Conservation (phyloP, 805 yeast species). For the Jamesozyma rosinii region DNA sequence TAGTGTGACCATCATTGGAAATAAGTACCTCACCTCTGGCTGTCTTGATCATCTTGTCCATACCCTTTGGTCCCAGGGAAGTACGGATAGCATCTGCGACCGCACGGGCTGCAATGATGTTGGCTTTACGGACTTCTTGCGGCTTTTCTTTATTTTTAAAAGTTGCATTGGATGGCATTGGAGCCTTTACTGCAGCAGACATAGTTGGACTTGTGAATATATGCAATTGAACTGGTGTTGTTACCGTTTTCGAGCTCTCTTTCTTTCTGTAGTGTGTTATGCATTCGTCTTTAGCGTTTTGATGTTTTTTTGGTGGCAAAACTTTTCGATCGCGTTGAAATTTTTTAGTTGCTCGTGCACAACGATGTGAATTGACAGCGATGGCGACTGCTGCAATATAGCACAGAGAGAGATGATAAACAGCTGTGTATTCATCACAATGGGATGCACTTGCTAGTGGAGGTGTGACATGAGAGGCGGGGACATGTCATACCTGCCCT, state of each 20-base stretch:
- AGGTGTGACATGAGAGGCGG: no score
- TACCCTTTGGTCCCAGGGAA: conserved; percentile 95
- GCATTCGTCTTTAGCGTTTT: background rate
- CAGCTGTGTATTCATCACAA: no score
- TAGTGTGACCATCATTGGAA: conserved; percentile 97
- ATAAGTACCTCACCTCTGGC: conserved; percentile 86
- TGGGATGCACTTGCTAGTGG: no score
- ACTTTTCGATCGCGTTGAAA: background rate
- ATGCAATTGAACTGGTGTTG: background rate
- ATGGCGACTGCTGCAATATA: no score
- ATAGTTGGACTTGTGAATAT: background rate
- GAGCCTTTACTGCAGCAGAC: conserved; percentile 9
- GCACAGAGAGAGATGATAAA: no score
- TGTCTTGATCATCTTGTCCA: conserved; percentile 98
- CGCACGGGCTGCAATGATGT: conserved; percentile 86
- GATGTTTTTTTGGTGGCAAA: conserved; percentile 1
- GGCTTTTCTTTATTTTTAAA: conserved; percentile 93
- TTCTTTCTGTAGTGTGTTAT: background rate
- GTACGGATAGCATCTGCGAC: conserved; percentile 94
- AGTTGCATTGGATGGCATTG: conserved; percentile 64
- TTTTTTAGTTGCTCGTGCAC: background rate
- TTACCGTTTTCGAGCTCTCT: no score
- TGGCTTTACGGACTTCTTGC: conserved; percentile 81
- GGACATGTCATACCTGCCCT: no score
- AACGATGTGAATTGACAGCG: no score